Base-by-base conservation (phyloP, 495 filamentous ascomycete species). In the Antarctomyces pellizariae region DNA sequence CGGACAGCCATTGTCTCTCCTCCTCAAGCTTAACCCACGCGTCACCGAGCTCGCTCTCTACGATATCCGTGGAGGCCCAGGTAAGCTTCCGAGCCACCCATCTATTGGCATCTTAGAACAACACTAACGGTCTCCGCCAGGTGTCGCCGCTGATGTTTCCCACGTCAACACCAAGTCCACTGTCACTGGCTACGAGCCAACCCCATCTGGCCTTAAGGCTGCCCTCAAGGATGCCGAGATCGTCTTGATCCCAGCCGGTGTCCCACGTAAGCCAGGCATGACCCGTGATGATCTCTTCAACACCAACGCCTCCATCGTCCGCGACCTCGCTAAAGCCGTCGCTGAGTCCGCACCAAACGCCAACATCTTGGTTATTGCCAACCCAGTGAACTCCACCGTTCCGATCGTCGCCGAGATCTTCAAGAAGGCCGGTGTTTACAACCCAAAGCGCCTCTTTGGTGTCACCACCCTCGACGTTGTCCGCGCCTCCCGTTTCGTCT, bases 251-350 rank as follows among this genome's bases (percentile, higher is more conserved):
- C 86, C 86, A 41, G 86, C 86, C 42, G 86, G 86, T 59, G 86
- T 97, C 37, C 86, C 86, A 39, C 82, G 86, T 59, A 97, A 97
- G 67, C 86, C 86, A 45, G 86, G 86, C 56, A 97, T 97, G 86
- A 89, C 76, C 58, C 80, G 86, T 60, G 86, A 95, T 58, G 82
- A 97, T 47, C 75, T 97, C 30, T 97, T 97, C 77, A 97, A 97
- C 64, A 97, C 84, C 64, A 97, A 97, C 54, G 86, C 89, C 52
- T 91, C 80, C 38, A 97, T 97, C 46, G 86, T 97, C 49, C 86
- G 86, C 35, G 86, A 95, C 57, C 71, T 97, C 34, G 83, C 86
- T 51, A 93, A 97, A 69, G 80, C 82, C 39, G 70, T 67, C 45
- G 86, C 86, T 43, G 71, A 90, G 41, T 62, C 75, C 43, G 61